A percentile compares a stretch with the other conserved stretches of the same genome.
These are phyloP conservation scores for Magnusiomyces suaveolens DNA, from an alignment of 1,139 yeast genomes.

Conservation along the genomic window DNA sequence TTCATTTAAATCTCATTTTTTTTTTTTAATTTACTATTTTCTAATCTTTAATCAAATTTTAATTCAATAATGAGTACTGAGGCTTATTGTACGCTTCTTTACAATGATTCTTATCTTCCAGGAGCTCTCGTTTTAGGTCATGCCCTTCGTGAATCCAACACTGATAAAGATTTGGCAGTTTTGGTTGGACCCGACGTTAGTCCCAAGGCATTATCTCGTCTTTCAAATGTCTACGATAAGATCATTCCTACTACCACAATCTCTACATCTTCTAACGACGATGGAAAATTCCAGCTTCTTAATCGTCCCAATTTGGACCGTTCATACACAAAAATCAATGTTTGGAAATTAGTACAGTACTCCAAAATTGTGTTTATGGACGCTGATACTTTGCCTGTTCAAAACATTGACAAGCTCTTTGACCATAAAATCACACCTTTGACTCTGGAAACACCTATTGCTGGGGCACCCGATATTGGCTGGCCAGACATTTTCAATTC, in stretches of 20 bases:
- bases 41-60: too few species aligned
- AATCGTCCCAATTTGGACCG: slow-evolving; percentile 65
- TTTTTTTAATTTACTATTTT: too few species aligned
- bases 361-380: slow-evolving; percentile 65
- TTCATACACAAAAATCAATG: slow-evolving; percentile 62
- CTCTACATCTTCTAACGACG: slow-evolving; percentile 23
- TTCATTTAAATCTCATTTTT: too few species aligned
- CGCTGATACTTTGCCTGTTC: slow-evolving; percentile 66
- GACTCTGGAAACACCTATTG: slow-evolving; percentile 18
- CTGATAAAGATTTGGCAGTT: slow-evolving; percentile 24
- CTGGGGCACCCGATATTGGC: slow-evolving; percentile 86
- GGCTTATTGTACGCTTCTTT: slow-evolving; percentile 61
- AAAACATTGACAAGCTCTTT: slow-evolving; percentile 38
- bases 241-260: slow-evolving; percentile 30
- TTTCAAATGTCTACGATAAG: slow-evolving; percentile 27
- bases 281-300: slow-evolving; percentile 37
- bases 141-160: slow-evolving; percentile 28
- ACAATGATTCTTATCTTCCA: slow-evolving; percentile 57
- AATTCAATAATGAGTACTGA: slow-evolving; percentile 7
- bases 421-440: slow-evolving; percentile 24
- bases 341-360: slow-evolving; percentile 58
- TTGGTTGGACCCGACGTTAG: slow-evolving; percentile 30
- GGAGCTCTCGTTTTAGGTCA: slow-evolving; percentile 63
- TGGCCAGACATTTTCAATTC: slow-evolving; percentile 95
- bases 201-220: slow-evolving; percentile 18